Evolutionary conservation across 257 asterid genomes (phyloP).

Genomic region (Jacaranda copaia): DNA sequence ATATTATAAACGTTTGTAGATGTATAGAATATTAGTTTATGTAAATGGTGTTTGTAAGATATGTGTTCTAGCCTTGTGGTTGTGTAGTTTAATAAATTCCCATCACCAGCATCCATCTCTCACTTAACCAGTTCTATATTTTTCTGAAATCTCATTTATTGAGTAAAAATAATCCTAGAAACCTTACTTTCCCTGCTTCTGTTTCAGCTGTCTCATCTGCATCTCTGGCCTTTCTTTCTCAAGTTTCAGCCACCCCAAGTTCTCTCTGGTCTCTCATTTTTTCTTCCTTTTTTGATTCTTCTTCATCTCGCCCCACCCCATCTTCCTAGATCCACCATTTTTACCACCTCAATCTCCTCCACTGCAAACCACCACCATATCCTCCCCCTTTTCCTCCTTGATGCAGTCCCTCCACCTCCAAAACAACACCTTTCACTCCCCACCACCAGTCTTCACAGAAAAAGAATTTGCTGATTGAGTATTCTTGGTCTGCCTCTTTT

Average conservation of each 20-base stretch:
- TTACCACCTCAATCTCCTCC: not conserved
- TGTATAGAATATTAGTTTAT: not conserved
- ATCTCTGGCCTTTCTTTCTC: not conserved
- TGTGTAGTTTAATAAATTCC: not conserved
- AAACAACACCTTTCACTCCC: not conserved
- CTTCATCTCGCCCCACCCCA: no score
- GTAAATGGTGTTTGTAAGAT: constrained; percentile 3
- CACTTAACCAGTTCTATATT: not conserved
- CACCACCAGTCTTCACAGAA: not conserved
- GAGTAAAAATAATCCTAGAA: not conserved
- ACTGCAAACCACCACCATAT: not conserved
- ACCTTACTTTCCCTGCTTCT: not conserved
- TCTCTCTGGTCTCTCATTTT: constrained; percentile 4
- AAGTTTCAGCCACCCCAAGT: not conserved
- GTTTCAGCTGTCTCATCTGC: not conserved
- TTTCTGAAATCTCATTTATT: not conserved
- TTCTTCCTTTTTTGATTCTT: not conserved
- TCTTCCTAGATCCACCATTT: not conserved
- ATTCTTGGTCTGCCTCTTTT: not conserved
- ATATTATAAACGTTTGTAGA: no score
- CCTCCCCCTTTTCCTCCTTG: not conserved
- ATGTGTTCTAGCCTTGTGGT: constrained; percentile 25
- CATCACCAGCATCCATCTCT: not conserved
- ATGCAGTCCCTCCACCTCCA: not conserved
- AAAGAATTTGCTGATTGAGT: not conserved